Conservation (phyloP, 2,329 filamentous ascomycete species). For the Trichoderma afroharzianum region DNA sequence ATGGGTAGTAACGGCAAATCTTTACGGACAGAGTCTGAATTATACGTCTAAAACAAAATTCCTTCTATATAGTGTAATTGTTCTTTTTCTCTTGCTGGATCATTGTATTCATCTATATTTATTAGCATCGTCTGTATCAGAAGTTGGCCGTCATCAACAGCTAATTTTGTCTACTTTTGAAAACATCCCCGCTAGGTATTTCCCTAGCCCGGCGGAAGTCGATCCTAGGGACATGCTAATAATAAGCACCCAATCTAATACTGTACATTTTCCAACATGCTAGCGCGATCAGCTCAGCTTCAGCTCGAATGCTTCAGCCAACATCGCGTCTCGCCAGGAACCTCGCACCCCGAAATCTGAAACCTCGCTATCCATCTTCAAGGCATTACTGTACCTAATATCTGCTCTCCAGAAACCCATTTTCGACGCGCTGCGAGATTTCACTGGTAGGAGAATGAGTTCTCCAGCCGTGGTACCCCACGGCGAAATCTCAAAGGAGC, state of each 20-base stretch:
- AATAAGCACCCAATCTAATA: not conserved
- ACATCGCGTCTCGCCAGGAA: not conserved
- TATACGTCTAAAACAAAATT: not conserved
- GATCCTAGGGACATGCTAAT: not conserved
- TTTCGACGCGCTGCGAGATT: not conserved
- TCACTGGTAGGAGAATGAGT: not conserved
- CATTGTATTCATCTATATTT: not conserved
- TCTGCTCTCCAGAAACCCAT: not conserved
- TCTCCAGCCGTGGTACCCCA: constrained; percentile 10
- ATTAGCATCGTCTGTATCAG: not conserved
- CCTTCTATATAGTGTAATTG: not conserved
- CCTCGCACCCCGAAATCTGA: not conserved
- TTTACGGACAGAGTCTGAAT: not conserved
- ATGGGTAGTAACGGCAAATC: fast-evolving
- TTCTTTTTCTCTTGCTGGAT: not conserved
- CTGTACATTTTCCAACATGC: not conserved
- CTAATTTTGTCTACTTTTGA: not conserved
- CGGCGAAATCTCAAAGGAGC: constrained; percentile 27
- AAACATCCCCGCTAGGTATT: not conserved
- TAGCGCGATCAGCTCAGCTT: not conserved
- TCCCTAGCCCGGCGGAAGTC: not conserved
- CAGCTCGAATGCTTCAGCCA: not conserved
- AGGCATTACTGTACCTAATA: not conserved
- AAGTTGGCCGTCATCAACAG: not conserved
- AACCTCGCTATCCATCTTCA: not conserved